Conservation (phyloP, 164 flowering plant species). For the Annona squamosa region DNA sequence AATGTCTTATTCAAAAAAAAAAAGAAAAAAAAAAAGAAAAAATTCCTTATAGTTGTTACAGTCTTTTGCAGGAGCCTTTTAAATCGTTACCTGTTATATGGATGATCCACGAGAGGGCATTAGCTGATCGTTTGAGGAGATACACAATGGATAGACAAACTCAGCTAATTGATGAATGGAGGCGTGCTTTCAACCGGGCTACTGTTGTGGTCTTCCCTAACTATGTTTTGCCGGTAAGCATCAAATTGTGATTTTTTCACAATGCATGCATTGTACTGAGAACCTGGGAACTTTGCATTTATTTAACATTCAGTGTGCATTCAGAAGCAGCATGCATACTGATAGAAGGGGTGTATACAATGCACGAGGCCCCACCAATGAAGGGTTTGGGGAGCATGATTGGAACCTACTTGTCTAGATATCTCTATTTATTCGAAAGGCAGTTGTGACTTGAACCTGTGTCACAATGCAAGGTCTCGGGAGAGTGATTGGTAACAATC, state of each 20-base stretch:
- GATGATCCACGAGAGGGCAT: slow-evolving; percentile 66
- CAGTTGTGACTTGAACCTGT: too few species aligned
- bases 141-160: slow-evolving; percentile 50
- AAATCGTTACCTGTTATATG: slow-evolving; percentile 78
- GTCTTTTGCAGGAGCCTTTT: slow-evolving; percentile 96
- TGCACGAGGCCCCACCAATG: neutral
- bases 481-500: too few species aligned
- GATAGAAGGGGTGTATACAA: neutral
- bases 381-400: too few species aligned
- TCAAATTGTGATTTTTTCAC: neutral
- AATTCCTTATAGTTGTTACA: slow-evolving; percentile 34
- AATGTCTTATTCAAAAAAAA: neutral
- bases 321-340: neutral
- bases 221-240: slow-evolving; percentile 71
- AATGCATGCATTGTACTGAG: neutral
- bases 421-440: too few species aligned
- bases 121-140: slow-evolving; percentile 49
- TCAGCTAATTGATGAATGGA: slow-evolving; percentile 74
- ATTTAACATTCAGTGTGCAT: neutral
- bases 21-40: neutral
- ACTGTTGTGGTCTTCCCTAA: slow-evolving; percentile 84
- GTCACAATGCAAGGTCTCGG: too few species aligned
- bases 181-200: slow-evolving; percentile 67
- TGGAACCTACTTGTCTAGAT: too few species aligned
- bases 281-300: neutral